Conservation (phyloP, 2,329 filamentous ascomycete species). For the Dichotomopilus funicola region DNA sequence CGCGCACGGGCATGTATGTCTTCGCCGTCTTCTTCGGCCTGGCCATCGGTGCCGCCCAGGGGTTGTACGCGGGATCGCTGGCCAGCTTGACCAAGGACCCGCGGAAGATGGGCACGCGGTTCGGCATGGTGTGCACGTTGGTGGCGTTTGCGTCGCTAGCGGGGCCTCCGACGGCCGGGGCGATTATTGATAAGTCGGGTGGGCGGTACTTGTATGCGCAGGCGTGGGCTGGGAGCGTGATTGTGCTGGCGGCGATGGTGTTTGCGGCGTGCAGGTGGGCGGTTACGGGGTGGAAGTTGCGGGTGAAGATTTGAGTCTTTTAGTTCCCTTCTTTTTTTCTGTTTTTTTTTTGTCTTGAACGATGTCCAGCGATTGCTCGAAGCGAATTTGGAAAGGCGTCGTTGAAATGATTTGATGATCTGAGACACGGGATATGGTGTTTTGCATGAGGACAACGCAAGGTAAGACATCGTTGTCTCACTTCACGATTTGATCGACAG, state of each 20-base stretch:
- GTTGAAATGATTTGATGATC: not conserved
- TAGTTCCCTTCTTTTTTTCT: no score
- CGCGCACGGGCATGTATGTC: conserved; percentile 21
- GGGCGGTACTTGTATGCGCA: conserved; percentile 40
- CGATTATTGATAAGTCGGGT: conserved; percentile 36
- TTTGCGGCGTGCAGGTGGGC: conserved; percentile 31
- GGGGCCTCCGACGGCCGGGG: conserved; percentile 39
- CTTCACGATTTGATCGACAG: not conserved
- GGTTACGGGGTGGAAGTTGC: conserved; percentile 32
- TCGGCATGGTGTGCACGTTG: conserved; percentile 41
- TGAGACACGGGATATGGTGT: not conserved
- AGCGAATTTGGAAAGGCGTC: not conserved
- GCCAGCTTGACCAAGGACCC: conserved; percentile 39
- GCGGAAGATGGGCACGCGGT: conserved; percentile 39
- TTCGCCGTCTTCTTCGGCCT: conserved; percentile 41
- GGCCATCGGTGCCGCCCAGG: conserved; percentile 37
- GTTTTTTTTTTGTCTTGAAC: no score
- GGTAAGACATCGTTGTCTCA: not conserved
- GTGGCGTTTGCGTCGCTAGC: conserved; percentile 38
- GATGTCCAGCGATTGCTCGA: no score
- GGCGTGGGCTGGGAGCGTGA: conserved; percentile 40
- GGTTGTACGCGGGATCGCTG: conserved; percentile 35
- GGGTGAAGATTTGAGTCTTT: conserved; percentile 28
- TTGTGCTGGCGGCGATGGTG: conserved; percentile 30
- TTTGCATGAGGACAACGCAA: not conserved